Conservation (phyloP, 2,329 filamentous ascomycete species). For the Neocatenulostroma microsporum region DNA sequence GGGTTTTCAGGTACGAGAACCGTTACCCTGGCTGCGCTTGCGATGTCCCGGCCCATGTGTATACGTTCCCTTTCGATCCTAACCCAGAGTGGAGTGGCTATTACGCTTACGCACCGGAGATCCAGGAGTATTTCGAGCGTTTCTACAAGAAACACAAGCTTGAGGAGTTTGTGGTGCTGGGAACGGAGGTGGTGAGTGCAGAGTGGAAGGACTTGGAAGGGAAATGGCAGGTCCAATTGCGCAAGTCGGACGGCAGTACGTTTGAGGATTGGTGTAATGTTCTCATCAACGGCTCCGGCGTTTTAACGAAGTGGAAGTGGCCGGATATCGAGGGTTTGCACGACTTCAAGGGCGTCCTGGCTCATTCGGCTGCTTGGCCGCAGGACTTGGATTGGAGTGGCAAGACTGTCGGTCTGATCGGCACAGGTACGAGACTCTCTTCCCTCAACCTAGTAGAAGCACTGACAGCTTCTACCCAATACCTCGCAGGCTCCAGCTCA, state of each 20-base stretch:
- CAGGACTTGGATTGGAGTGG: slow-evolving; percentile 20
- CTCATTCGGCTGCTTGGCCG: slow-evolving; percentile 30
- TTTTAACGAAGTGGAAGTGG: slow-evolving; percentile 26
- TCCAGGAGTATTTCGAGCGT: slow-evolving; percentile 35
- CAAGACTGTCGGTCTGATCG: slow-evolving; percentile 26
- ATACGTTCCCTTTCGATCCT: slow-evolving; percentile 29
- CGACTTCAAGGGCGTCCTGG: slow-evolving; percentile 27
- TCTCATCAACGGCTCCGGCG: slow-evolving; percentile 25
- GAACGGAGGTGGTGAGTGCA: slow-evolving; percentile 31
- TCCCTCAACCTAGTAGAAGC: no score
- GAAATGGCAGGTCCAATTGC: slow-evolving; percentile 24
- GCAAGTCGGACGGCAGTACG: slow-evolving; percentile 6
- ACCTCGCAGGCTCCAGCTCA: slow-evolving; percentile 30
- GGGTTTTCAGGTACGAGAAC: no score
- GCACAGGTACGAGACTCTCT: no score
- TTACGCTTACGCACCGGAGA: slow-evolving; percentile 35
- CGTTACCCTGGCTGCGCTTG: slow-evolving; percentile 27
- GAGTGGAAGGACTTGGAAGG: slow-evolving; percentile 31
- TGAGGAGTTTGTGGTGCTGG: slow-evolving; percentile 31
- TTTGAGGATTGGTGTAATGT: slow-evolving; percentile 28
- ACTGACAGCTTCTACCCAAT: no score
- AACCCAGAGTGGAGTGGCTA: slow-evolving; percentile 24
- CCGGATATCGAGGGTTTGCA: slow-evolving; percentile 29
- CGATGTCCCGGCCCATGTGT: slow-evolving; percentile 37
- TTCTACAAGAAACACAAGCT: slow-evolving; percentile 34